Evolutionary conservation across 2,329 filamentous ascomycete genomes (phyloP).

Genomic region (Huntiella omanensis): DNA sequence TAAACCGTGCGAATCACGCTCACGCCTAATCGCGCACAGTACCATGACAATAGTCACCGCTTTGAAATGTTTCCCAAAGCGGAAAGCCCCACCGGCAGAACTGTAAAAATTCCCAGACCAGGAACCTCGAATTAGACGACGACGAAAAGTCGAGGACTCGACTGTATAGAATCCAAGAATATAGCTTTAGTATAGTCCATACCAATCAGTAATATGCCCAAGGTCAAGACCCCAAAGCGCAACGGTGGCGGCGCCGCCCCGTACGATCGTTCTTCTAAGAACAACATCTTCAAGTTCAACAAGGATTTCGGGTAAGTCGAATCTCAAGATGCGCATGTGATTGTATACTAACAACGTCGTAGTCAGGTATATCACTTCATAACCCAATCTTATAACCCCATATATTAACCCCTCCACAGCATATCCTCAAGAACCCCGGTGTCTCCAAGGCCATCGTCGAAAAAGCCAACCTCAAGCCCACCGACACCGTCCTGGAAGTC

Average conservation of each 20-base stretch:
- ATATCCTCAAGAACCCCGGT: slow-evolving; percentile 85
- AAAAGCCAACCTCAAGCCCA: slow-evolving; percentile 80
- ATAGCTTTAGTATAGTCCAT: neutral
- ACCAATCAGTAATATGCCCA: slow-evolving; percentile 26
- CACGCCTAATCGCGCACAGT: too few species aligned
- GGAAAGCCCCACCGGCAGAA: slow-evolving; percentile 11
- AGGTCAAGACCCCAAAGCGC: slow-evolving; percentile 33
- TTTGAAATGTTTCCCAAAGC: slow-evolving; percentile 5
- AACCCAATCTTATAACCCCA: too few species aligned
- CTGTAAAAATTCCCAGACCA: slow-evolving; percentile 11
- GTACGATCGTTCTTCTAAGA: slow-evolving; percentile 30
- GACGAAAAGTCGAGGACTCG: neutral
- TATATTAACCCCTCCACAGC: slow-evolving; percentile 24
- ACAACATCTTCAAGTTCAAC: slow-evolving; percentile 97
- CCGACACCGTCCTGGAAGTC: slow-evolving; percentile 77
- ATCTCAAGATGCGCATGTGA: neutral
- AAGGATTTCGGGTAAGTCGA: slow-evolving; percentile 46
- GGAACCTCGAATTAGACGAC: slow-evolving; percentile 5
- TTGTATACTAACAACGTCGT: slow-evolving; percentile 1
- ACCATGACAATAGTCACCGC: slow-evolving; percentile 3
- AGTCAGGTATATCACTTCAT: slow-evolving; percentile 6
- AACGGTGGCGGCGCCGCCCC: slow-evolving; percentile 24
- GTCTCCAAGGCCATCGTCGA: slow-evolving; percentile 51
- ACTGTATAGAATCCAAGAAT: slow-evolving; percentile 4
- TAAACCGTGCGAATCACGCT: neutral